Evolutionary conservation across 2,329 filamentous ascomycete species (phyloP).

Genomic region (Ilyonectria destructans): DNA sequence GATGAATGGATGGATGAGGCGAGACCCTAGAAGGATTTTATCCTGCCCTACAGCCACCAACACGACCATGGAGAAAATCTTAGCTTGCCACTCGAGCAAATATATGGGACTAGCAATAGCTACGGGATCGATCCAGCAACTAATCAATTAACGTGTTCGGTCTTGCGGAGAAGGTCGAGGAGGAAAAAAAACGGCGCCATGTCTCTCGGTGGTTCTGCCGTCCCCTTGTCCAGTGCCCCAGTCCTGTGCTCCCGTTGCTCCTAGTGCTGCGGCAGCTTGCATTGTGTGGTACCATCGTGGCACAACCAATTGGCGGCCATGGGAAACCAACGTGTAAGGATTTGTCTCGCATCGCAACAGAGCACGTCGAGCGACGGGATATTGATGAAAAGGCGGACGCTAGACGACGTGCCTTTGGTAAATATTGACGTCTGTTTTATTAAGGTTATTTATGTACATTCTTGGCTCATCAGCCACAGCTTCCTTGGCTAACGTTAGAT

Average conservation of each 20-base stretch:
- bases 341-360: background rate
- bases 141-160: background rate
- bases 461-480: too few relatives aligned
- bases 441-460: too few relatives aligned
- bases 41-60: background rate
- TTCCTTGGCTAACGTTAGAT: too few relatives aligned
- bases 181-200: background rate
- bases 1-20: background rate
- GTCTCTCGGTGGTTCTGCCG: background rate
- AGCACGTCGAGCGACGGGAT: too few relatives aligned
- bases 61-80: background rate
- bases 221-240: background rate
- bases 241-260: background rate
- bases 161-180: conserved; percentile 18
- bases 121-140: conserved; percentile 12
- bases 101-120: background rate
- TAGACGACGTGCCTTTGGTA: too few relatives aligned
- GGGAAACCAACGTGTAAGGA: conserved; percentile 25
- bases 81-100: background rate
- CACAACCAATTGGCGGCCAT: background rate
- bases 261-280: background rate
- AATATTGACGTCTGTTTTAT: too few relatives aligned
- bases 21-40: background rate
- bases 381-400: too few relatives aligned
- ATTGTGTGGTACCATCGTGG: background rate